These are phyloP conservation scores for Penicilliopsis zonata DNA, from an alignment of 495 filamentous ascomycete genomes.

Conservation along the genomic window DNA sequence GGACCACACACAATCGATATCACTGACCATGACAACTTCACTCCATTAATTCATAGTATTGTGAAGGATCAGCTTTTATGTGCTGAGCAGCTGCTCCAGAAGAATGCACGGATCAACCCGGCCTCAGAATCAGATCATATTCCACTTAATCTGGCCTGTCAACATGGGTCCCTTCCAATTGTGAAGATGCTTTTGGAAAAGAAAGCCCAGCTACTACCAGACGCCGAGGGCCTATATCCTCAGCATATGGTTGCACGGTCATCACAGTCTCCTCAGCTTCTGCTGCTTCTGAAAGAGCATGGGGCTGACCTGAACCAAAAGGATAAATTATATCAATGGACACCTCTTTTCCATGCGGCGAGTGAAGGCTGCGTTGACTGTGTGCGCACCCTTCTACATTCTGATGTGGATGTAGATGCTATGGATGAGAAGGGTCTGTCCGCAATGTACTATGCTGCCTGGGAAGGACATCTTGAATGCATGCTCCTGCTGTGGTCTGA, in stretches of 20 bases:
- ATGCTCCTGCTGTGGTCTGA: constrained; percentile 73
- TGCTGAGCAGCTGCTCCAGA: constrained; percentile 60
- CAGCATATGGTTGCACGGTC: constrained; percentile 94
- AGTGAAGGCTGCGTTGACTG: constrained; percentile 92
- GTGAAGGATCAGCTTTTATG: constrained; percentile 71
- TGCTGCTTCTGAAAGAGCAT: constrained; percentile 69
- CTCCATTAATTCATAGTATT: constrained; percentile 87
- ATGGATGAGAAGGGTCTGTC: constrained; percentile 85
- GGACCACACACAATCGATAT: constrained; percentile 60
- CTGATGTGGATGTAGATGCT: constrained; percentile 61
- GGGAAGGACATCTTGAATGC: constrained; percentile 93
- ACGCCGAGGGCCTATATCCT: constrained; percentile 94
- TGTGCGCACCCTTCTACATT: constrained; percentile 62
- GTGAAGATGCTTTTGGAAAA: constrained; percentile 73
- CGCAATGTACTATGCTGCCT: constrained; percentile 96
- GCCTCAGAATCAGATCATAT: constrained; percentile 80
- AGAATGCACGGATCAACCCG: constrained; percentile 69
- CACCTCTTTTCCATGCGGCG: constrained; percentile 87
- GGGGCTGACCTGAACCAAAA: constrained; percentile 87
- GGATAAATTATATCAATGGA: constrained; percentile 96
- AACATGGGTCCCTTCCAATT: constrained; percentile 74
- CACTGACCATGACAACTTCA: constrained; percentile 95
- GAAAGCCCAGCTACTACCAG: constrained; percentile 65
- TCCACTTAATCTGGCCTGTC: constrained; percentile 86
- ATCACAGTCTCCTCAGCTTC: constrained; percentile 62